Conservation (phyloP, 78 protist genomes). For the Ministeria vibrans region DNA sequence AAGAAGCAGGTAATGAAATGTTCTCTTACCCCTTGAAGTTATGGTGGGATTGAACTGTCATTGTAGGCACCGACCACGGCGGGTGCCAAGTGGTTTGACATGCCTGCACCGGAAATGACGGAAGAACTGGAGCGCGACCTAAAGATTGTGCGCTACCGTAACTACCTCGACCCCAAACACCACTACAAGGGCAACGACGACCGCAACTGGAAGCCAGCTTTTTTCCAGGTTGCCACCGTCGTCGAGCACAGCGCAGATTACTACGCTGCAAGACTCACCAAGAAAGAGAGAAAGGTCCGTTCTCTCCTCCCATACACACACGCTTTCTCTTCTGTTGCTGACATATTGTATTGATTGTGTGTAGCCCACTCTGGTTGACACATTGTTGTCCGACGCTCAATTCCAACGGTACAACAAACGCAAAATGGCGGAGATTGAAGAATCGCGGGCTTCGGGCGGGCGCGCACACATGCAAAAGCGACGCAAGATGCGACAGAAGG, state of each 20-base stretch:
- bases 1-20: too few species aligned
- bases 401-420: background rate
- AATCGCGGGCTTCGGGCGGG: background rate
- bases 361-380: slow-evolving; percentile 4
- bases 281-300: background rate
- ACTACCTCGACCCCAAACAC: slow-evolving; percentile 9
- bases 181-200: slow-evolving; percentile 9
- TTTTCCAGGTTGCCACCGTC: background rate
- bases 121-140: slow-evolving; percentile 19
- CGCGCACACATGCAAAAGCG: too few species aligned
- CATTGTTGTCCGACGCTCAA: background rate
- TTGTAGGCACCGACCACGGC: too few species aligned
- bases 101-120: background rate
- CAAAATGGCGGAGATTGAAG: background rate
- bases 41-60: too few species aligned
- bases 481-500: too few species aligned
- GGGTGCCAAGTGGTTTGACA: background rate
- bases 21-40: too few species aligned
- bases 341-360: too few species aligned
- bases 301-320: too few species aligned
- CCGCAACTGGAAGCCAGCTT: background rate
- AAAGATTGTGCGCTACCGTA: slow-evolving; percentile 2
- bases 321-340: too few species aligned
- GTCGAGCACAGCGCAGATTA: slow-evolving; percentile 10
- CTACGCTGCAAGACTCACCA: background rate